A percentile compares a stretch with the other conserved stretches of the same genome.
phyloP scores from a whole-genome alignment of 163 green algal species.

The Coccomyxa subellipsoidea region DNA sequence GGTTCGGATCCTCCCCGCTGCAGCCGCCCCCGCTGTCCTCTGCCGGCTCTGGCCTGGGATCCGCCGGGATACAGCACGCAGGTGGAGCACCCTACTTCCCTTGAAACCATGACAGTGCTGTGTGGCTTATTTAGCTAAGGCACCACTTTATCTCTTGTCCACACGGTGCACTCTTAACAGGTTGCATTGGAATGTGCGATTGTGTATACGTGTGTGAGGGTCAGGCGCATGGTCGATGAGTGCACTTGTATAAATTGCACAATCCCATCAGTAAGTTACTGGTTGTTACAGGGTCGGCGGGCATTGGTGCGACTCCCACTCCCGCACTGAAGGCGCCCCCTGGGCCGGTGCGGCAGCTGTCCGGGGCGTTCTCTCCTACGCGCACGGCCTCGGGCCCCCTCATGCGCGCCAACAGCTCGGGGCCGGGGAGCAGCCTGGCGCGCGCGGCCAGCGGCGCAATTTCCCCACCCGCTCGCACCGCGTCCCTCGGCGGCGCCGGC shows the following conservation, averaged over 20 bases:
- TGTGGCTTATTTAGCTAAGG: too few species aligned
- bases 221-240: too few species aligned
- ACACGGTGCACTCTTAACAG: too few species aligned
- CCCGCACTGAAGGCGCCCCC: neutral
- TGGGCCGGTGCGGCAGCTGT: neutral
- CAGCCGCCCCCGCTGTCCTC: neutral
- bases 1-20: neutral
- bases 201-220: too few species aligned
- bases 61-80: neutral
- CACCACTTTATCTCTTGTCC: too few species aligned
- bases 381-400: neutral
- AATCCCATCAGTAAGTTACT: too few species aligned
- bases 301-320: neutral
- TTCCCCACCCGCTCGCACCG: neutral
- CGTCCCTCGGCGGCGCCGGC: neutral
- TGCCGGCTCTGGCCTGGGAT: neutral
- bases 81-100: too few species aligned
- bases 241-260: too few species aligned
- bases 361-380: neutral
- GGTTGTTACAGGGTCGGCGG: too few species aligned
- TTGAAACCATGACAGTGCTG: too few species aligned
- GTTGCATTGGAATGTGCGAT: too few species aligned
- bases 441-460: neutral
- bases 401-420: neutral
- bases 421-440: neutral